Conservation (phyloP, 306 rosid species). For the Mimosa bimucronata region DNA sequence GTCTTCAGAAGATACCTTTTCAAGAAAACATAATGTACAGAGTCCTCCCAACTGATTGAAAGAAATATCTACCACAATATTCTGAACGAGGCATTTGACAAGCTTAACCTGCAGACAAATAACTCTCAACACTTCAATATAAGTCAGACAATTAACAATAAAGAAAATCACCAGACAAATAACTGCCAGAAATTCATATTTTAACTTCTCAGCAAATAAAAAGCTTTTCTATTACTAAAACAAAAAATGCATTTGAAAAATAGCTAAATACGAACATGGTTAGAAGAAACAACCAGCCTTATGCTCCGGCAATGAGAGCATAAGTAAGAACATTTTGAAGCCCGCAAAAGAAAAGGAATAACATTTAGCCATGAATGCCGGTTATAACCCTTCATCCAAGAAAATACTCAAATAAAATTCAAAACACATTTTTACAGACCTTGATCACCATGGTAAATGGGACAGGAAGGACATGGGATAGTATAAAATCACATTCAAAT, state of each 20-base stretch:
- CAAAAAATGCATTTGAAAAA: conserved; percentile 9
- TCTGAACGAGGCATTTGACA: conserved; percentile 83
- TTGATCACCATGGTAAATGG: background rate
- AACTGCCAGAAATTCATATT: conserved; percentile 4
- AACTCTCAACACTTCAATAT: conserved; percentile 28
- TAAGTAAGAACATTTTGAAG: background rate
- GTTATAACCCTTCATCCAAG: background rate
- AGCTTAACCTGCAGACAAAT: conserved; percentile 82
- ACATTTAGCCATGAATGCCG: background rate
- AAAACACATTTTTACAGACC: background rate
- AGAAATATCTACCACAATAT: conserved; percentile 85
- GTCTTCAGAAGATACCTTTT: conserved; percentile 62
- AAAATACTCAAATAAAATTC: background rate
- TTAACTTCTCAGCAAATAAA: conserved; percentile 21
- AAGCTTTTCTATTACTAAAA: conserved; percentile 12
- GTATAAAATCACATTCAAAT: background rate
- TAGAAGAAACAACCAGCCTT: conserved; percentile 16
- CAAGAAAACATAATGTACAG: conserved; percentile 85
- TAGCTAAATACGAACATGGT: conserved; percentile 1
- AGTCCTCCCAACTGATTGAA: conserved; percentile 97
- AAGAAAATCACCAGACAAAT: conserved; percentile 18
- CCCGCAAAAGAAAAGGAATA: background rate
- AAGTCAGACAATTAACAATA: conserved; percentile 3
- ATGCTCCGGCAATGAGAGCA: conserved; percentile 16
- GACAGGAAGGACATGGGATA: background rate